Evolutionary conservation across 257 asterid genomes (phyloP), one percentile per base, ranked within the genome.

Genomic region (Sherardia arvensis): DNA sequence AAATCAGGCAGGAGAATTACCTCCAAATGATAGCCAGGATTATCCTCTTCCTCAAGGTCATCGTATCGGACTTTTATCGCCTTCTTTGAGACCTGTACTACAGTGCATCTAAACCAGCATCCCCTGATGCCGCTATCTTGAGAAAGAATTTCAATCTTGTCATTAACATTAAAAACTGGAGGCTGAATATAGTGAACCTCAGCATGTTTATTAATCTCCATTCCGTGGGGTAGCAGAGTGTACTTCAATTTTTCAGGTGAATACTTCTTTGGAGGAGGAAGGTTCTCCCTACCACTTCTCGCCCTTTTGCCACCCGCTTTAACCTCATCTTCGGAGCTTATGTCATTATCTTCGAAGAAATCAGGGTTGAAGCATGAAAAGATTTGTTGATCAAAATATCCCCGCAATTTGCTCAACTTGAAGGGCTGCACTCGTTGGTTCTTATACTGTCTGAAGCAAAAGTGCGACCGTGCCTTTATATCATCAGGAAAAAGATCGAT

Each of bases 111-210:
- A 76, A 93, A 93, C 99, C 99, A 93, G 78, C 99, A 93, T 51
- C 99, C 99, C 61, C 99, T 93, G 56, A 93, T 77, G 38, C 99
- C 99, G 67, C 99, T 90, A 79, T 93, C 99, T 77, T 82, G 97
- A 78, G 92, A 84, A 62, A 93, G 85, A 77, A 85, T 73, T 61
- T 93, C 99, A 66, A 90, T 80, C 77, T 87, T 85, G 12, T 90
- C 95, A 62, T 81, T 79, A 61, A 68, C 72, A 17, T 73, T 72
- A 61, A 84, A 80, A 51, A 53, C 30, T 5, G 79, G 81, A 36
- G 63, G 22, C 72, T 66, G 77, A 70, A 69, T 72, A 57, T 62
- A 67, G 21, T 70, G 76, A 43, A 65, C 74, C 66, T 79, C 95
- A 26, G 55, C 78, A 34, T 74, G 74, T 81, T 78, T 90, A 62